Conservation (phyloP, 73 alveolate species). For the Paramecium octaurelia region DNA sequence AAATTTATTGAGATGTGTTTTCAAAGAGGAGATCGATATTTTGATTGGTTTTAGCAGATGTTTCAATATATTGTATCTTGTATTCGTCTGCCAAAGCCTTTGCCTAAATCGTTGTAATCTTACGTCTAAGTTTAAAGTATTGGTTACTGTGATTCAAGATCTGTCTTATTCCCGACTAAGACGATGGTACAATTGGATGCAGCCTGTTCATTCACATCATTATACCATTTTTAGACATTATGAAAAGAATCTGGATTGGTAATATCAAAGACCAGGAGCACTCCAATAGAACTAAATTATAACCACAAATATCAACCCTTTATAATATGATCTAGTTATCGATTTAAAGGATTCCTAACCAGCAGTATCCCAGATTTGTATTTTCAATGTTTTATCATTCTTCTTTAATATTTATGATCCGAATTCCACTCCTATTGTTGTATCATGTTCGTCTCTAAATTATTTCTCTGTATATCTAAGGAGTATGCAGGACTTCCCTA, state of each 20-base stretch:
- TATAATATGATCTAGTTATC: slow-evolving; percentile 44
- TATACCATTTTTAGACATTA: slow-evolving; percentile 62
- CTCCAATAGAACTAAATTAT: slow-evolving; percentile 82
- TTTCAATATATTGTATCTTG: slow-evolving; percentile 74
- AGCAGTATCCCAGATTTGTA: slow-evolving; percentile 92
- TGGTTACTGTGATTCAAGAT: slow-evolving; percentile 46
- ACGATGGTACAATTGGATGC: neutral
- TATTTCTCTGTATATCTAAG: slow-evolving; percentile 63
- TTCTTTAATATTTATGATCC: slow-evolving; percentile 56
- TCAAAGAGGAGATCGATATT: slow-evolving; percentile 68
- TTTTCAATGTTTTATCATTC: slow-evolving; percentile 78
- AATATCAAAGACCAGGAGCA: slow-evolving; percentile 84
- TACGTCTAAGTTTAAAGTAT: slow-evolving; percentile 38
- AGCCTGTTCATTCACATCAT: slow-evolving; percentile 57
- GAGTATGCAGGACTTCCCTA: slow-evolving; percentile 68
- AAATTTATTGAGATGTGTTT: neutral
- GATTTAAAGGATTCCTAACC: slow-evolving; percentile 55
- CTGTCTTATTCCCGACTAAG: slow-evolving; percentile 62
- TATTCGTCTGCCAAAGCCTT: slow-evolving; percentile 73
- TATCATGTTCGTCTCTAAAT: slow-evolving; percentile 68
- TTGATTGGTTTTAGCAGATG: slow-evolving; percentile 77
- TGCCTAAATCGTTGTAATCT: slow-evolving; percentile 72
- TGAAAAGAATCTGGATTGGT: slow-evolving; percentile 68
- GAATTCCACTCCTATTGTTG: slow-evolving; percentile 67
- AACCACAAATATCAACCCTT: neutral